phyloP scores from a whole-genome alignment of 1,139 yeast genomes.

The Taphrina communis region DNA sequence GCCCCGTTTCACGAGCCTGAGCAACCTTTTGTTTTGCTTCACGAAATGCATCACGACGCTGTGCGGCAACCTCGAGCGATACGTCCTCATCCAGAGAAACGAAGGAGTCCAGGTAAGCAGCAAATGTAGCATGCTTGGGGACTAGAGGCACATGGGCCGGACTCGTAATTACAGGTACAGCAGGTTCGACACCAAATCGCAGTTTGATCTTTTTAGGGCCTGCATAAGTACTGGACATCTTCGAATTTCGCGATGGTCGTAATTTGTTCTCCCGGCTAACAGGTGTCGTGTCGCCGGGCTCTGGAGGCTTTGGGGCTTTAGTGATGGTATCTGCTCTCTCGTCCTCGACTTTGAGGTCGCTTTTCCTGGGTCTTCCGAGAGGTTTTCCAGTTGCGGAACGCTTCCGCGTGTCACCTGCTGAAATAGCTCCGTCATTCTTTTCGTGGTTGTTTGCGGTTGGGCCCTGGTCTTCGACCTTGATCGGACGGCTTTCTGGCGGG shows the following conservation, averaged over 20 bases:
- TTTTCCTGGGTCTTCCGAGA: constrained; percentile 17
- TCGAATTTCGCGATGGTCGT: neutral
- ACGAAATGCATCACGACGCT: constrained; percentile 56
- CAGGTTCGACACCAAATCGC: constrained; percentile 2
- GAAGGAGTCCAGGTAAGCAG: constrained; percentile 59
- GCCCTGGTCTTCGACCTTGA: neutral
- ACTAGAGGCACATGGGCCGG: constrained; percentile 69
- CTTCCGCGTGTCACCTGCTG: neutral
- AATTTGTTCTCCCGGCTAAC: neutral
- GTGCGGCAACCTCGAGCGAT: constrained; percentile 56
- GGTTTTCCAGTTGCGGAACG: neutral
- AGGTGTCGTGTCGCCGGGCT: neutral
- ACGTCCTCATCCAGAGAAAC: constrained; percentile 66
- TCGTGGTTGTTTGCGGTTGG: neutral
- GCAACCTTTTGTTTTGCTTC: constrained; percentile 58
- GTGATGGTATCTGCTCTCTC: neutral
- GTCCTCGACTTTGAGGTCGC: constrained; percentile 9
- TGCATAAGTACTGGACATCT: neutral
- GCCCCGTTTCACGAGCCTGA: constrained; percentile 61
- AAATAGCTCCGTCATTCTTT: neutral
- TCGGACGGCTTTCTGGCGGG: neutral
- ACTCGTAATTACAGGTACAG: constrained; percentile 67
- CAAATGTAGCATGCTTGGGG: constrained; percentile 53
- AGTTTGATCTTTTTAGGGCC: constrained; percentile 23
- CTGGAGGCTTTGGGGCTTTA: neutral